phyloP scores from a whole-genome alignment of 129 eudicot genomes.

The Scalesia atractyloides region DNA sequence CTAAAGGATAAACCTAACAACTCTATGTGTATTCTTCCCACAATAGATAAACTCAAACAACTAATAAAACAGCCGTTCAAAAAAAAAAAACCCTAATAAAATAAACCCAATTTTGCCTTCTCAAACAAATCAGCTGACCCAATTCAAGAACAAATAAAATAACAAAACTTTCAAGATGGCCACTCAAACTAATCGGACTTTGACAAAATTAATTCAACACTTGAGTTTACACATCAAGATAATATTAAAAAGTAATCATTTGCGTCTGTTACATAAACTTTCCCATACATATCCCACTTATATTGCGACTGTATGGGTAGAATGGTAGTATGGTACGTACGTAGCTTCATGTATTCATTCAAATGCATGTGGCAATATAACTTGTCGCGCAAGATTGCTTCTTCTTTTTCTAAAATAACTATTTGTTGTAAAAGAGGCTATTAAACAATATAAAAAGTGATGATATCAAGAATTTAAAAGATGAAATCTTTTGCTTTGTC shows the following conservation, averaged over 20 bases:
- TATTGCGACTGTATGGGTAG: conserved; percentile 6
- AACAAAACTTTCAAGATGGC: too few relatives aligned
- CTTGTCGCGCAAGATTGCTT: conserved; percentile 13
- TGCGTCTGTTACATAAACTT: conserved; percentile 13
- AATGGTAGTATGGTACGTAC: background rate
- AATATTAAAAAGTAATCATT: background rate
- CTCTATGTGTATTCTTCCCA: too few relatives aligned
- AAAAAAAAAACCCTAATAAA: too few relatives aligned
- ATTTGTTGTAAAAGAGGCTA: background rate
- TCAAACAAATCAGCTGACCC: too few relatives aligned
- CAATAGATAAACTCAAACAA: too few relatives aligned
- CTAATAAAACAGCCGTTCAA: too few relatives aligned
- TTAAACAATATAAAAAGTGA: background rate
- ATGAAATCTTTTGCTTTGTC: conserved; percentile 28
- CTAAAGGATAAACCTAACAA: too few relatives aligned
- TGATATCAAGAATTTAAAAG: conserved; percentile 15
- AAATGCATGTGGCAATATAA: background rate
- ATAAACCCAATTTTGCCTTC: too few relatives aligned
- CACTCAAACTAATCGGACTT: background rate
- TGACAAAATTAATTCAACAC: background rate
- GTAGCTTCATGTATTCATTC: conserved; percentile 16
- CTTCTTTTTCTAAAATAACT: background rate
- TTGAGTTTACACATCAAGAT: conserved; percentile 2
- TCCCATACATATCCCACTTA: conserved; percentile 24
- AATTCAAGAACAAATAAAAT: too few relatives aligned